These are phyloP conservation scores for Apiospora malaysiana DNA, from an alignment of 2,329 filamentous ascomycete genomes.

Conservation along the genomic window DNA sequence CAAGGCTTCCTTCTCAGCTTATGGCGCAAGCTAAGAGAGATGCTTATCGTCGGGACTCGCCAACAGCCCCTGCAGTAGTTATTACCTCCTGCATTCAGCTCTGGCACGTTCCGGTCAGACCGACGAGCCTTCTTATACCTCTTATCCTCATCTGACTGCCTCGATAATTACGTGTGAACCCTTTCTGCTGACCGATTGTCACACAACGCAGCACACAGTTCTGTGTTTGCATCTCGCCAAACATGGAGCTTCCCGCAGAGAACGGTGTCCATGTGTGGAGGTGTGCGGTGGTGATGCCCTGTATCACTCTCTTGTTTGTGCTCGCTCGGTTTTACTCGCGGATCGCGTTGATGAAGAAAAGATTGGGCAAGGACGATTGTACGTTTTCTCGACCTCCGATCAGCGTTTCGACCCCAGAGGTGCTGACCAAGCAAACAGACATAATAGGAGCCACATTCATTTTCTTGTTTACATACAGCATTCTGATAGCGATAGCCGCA, in stretches of 20 bases:
- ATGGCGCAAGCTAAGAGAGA: no score
- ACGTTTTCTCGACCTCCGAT: slow-evolving; percentile 24
- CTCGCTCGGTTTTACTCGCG: slow-evolving; percentile 37
- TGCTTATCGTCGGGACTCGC: background rate
- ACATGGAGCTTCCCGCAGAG: slow-evolving; percentile 32
- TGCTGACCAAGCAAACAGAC: slow-evolving; percentile 28
- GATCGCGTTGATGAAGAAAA: slow-evolving; percentile 21
- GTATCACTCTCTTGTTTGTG: slow-evolving; percentile 37
- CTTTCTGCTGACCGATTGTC: no score
- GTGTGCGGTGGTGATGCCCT: slow-evolving; percentile 36
- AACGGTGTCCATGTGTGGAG: slow-evolving; percentile 37
- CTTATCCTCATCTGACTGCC: background rate
- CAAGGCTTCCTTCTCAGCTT: no score
- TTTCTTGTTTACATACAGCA: slow-evolving; percentile 33
- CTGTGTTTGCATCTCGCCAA: background rate
- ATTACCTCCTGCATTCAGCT: background rate
- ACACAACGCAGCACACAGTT: background rate
- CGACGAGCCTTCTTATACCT: background rate
- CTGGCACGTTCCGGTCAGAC: no score
- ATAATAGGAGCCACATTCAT: slow-evolving; percentile 37
- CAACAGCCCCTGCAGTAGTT: background rate
- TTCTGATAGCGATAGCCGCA: slow-evolving; percentile 37
- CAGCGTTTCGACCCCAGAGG: background rate
- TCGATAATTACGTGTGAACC: no score
- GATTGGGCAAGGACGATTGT: slow-evolving; percentile 36